Evolutionary conservation across 2,329 filamentous ascomycete species (phyloP).

Genomic region (Colletotrichum acutatum): DNA sequence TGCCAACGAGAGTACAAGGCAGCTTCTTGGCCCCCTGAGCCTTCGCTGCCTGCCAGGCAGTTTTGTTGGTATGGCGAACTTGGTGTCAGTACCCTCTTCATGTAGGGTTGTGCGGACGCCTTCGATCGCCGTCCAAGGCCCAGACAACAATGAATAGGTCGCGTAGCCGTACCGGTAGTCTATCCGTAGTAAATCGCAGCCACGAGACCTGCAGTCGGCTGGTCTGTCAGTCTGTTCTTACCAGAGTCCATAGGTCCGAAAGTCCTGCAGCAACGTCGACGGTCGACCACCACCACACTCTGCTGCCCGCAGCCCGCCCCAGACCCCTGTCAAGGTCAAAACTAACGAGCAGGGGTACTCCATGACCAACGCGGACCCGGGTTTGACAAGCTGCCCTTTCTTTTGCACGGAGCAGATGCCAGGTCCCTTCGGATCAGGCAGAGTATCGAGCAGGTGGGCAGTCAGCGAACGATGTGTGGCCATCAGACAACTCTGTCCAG

Average conservation of each 20-base stretch:
- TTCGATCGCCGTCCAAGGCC: background rate
- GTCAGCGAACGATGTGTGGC: background rate
- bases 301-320: slow-evolving; percentile 2
- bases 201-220: slow-evolving; percentile 11
- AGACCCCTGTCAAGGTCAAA: slow-evolving; percentile 26
- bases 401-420: slow-evolving; percentile 14
- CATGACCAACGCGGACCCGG: slow-evolving; percentile 23
- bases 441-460: background rate
- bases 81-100: background rate
- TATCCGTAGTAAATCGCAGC: background rate
- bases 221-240: slow-evolving; percentile 1
- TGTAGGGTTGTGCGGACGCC: background rate
- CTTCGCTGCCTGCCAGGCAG: background rate
- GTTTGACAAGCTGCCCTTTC: slow-evolving; percentile 20
- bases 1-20: no score
- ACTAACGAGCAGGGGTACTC: slow-evolving; percentile 17
- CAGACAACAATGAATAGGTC: background rate
- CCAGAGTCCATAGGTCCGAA: slow-evolving; percentile 3
- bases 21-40: background rate
- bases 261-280: slow-evolving; percentile 11
- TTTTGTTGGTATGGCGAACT: background rate
- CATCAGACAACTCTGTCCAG: background rate
- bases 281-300: slow-evolving; percentile 2
- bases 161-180: no score
- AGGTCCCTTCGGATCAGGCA: background rate